Base-by-base conservation (phyloP, 176 grass and related monocot genomes). In the Rhynchospora breviuscula region DNA sequence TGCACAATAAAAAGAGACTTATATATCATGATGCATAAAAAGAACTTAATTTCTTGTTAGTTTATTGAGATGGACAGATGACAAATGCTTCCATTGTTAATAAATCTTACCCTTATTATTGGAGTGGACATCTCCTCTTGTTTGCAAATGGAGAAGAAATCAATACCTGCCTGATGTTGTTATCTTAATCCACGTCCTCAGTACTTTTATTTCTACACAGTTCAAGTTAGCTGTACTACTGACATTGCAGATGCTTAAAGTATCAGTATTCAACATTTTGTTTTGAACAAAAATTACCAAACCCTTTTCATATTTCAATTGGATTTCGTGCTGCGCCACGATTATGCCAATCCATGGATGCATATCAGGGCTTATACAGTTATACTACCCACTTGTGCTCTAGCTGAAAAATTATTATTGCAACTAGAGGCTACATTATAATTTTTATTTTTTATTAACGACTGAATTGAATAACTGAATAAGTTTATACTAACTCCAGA, bases 201-300 rank as follows among this genome's bases (percentile, higher is more conserved):
- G 35, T 56, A 22, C 71, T 12, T 61, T 72, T 84, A 49, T 51
- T 45, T 76, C 58, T 49, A 78, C 13, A 71, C 66, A 73, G 71
- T 62, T 62, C 66, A 85, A 60, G 61, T 85, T 85, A 85, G 83
- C 69, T 85, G 83, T 78, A 64, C 12, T 6, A 73, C 83, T 75
- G 83, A 85, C 83, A 47, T 46, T 85, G 83, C 83, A 85, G 70
- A 62, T 85, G 83, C 83, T 59, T 85, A 1, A 78, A 64, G 83
- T 47, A 43, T 69, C 48, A 10, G 44, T 68, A 56, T 70, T 25
- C 43, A 48, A 60, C 64, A 67, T 67, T 29, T 6, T 67, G 13
- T 64, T 15, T 52, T 14, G 48, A 25, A 3, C 9, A 68, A 56
- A 44, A 74, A 35, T 70, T 22, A 57, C 68, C 12, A 44, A 67